Percentiles rank a stretch among this genome's conserved stretches.
phyloP scores from a whole-genome alignment of 106 monocot species.

The Amphibolis antarctica region DNA sequence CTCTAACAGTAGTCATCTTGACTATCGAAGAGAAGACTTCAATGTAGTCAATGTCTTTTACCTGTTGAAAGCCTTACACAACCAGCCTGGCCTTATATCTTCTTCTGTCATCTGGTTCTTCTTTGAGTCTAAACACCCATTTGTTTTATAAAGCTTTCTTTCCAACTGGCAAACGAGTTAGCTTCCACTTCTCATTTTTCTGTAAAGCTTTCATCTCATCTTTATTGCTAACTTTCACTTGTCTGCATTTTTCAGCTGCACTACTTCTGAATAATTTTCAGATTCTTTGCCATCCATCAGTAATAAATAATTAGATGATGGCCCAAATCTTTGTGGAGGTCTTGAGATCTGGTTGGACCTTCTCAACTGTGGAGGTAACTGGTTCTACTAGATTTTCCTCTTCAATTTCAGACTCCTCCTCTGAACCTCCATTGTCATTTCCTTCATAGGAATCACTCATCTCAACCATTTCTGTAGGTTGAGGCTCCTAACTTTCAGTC shows the following conservation, averaged over 20 bases:
- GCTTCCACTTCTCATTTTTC: not conserved
- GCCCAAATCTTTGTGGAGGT: not conserved
- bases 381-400: not conserved
- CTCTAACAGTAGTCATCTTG: not conserved
- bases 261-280: not conserved
- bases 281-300: not conserved
- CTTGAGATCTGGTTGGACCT: not conserved
- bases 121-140: too few relatives aligned
- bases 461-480: not conserved
- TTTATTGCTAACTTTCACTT: not conserved
- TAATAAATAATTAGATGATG: not conserved
- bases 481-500: not conserved
- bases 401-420: not conserved
- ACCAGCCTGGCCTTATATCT: not conserved
- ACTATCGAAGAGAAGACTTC: not conserved
- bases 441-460: not conserved
- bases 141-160: too few relatives aligned
- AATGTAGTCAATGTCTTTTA: not conserved
- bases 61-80: not conserved
- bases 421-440: not conserved
- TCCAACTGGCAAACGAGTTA: not conserved
- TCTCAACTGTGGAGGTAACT: not conserved
- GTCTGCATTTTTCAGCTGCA: not conserved
- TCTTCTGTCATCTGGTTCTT: not conserved
- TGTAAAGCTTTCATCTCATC: not conserved